Evolutionary conservation across 768 basidiomycete genomes (phyloP).

Genomic region (Trametes maxima): DNA sequence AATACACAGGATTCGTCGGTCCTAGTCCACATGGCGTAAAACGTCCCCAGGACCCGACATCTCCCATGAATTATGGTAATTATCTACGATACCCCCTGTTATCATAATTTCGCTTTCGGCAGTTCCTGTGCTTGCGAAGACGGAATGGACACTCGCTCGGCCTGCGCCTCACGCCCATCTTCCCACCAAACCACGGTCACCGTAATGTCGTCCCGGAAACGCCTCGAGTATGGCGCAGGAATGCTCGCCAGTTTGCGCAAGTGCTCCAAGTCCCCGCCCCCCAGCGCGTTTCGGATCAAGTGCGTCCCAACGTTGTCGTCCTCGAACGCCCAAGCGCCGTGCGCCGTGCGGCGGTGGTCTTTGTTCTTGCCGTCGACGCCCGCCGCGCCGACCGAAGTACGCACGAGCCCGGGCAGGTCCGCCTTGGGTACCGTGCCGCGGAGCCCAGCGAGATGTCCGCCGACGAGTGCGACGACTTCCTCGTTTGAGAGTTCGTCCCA

Average conservation of each 20-base stretch:
- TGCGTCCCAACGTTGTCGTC: slow-evolving; percentile 82
- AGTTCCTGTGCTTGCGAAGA: slow-evolving; percentile 1
- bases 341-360: slow-evolving; percentile 32
- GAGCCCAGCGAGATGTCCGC: slow-evolving; percentile 74
- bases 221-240: slow-evolving; percentile 75
- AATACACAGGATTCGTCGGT: not conserved
- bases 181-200: slow-evolving; percentile 89
- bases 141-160: slow-evolving; percentile 16
- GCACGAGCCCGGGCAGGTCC: slow-evolving; percentile 54
- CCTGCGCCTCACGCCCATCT: slow-evolving; percentile 56
- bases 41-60: not conserved
- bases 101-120: slow-evolving; percentile 31
- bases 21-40: not conserved
- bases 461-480: slow-evolving; percentile 86
- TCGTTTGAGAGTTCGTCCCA: slow-evolving; percentile 65
- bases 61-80: slow-evolving; percentile 19
- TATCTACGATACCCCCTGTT: slow-evolving; percentile 12
- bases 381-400: slow-evolving; percentile 52
- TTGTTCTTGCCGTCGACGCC: slow-evolving; percentile 69
- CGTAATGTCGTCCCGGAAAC: slow-evolving; percentile 83
- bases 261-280: slow-evolving; percentile 67
- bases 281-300: slow-evolving; percentile 89
- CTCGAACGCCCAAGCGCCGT: slow-evolving; percentile 74
- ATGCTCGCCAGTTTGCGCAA: slow-evolving; percentile 75
- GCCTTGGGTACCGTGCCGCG: slow-evolving; percentile 66